These are phyloP conservation scores for Saururus chinensis DNA, from an alignment of 164 flowering plant genomes.

Conservation along the genomic window DNA sequence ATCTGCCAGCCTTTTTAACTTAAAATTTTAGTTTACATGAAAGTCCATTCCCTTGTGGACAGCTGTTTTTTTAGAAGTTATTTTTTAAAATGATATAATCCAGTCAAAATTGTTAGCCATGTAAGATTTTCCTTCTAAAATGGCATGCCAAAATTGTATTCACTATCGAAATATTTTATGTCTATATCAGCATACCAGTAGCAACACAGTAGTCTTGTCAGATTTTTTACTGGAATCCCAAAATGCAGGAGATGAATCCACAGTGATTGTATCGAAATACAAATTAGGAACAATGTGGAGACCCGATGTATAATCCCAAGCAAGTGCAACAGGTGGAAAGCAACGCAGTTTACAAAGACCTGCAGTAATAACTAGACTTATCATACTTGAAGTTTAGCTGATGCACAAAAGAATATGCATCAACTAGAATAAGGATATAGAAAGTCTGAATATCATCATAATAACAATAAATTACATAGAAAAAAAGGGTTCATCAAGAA, in stretches of 20 bases:
- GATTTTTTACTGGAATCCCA: conserved; percentile 60
- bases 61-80: too few relatives aligned
- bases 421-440: too few relatives aligned
- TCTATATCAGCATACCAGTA: conserved; percentile 43
- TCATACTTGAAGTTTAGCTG: too few relatives aligned
- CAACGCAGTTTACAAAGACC: conserved; percentile 92
- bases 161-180: neutral
- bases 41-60: too few relatives aligned
- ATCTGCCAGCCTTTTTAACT: too few relatives aligned
- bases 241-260: conserved; percentile 86
- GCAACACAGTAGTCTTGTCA: conserved; percentile 56
- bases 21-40: too few relatives aligned
- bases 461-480: too few relatives aligned
- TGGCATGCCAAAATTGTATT: neutral
- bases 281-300: conserved; percentile 78
- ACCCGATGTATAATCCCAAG: conserved; percentile 88
- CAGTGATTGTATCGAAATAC: conserved; percentile 53
- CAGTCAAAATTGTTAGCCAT: too few relatives aligned
- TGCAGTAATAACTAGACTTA: conserved; percentile 17
- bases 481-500: too few relatives aligned
- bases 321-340: conserved; percentile 93
- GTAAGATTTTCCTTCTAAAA: neutral
- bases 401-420: too few relatives aligned
- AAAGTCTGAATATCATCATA: too few relatives aligned
- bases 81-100: too few relatives aligned